phyloP scores from a whole-genome alignment of 805 yeast genomes.

The Candida boleticola region DNA sequence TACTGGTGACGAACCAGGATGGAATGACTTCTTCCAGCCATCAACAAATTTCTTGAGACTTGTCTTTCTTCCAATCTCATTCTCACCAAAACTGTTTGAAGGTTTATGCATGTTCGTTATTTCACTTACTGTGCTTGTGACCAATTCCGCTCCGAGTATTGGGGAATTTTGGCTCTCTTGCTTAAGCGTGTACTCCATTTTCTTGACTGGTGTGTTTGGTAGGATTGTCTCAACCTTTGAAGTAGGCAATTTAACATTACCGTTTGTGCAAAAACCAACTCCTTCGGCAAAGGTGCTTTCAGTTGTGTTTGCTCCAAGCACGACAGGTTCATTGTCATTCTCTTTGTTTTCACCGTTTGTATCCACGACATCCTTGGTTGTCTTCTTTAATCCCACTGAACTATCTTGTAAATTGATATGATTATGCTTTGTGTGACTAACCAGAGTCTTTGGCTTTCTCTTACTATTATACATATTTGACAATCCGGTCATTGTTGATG shows the following conservation, averaged over 20 bases:
- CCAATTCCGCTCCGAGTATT: constrained; percentile 6
- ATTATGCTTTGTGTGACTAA: constrained; percentile 24
- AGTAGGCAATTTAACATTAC: constrained; percentile 50
- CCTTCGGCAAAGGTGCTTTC: background rate
- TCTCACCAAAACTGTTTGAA: constrained; percentile 7
- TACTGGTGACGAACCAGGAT: constrained; percentile 7
- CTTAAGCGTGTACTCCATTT: constrained; percentile 42
- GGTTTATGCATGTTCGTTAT: background rate
- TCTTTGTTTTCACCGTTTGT: constrained; percentile 6
- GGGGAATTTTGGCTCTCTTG: constrained; percentile 8
- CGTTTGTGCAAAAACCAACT: constrained; percentile 49
- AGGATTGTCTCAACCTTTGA: constrained; percentile 44
- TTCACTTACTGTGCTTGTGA: background rate
- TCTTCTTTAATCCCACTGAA: constrained; percentile 36
- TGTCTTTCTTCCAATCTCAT: constrained; percentile 26
- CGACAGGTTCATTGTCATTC: constrained; percentile 2
- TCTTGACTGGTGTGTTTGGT: constrained; percentile 70
- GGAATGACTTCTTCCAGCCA: constrained; percentile 40
- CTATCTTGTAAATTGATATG: constrained; percentile 40
- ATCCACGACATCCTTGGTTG: constrained; percentile 11
- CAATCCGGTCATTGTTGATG: background rate
- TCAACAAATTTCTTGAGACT: constrained; percentile 38
- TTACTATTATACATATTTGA: background rate
- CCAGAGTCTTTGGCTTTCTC: constrained; percentile 7
- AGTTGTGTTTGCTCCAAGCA: background rate